These are phyloP conservation scores for Echinochloa phyllopogon DNA, from an alignment of 176 grass and related monocot genomes.

Conservation along the genomic window DNA sequence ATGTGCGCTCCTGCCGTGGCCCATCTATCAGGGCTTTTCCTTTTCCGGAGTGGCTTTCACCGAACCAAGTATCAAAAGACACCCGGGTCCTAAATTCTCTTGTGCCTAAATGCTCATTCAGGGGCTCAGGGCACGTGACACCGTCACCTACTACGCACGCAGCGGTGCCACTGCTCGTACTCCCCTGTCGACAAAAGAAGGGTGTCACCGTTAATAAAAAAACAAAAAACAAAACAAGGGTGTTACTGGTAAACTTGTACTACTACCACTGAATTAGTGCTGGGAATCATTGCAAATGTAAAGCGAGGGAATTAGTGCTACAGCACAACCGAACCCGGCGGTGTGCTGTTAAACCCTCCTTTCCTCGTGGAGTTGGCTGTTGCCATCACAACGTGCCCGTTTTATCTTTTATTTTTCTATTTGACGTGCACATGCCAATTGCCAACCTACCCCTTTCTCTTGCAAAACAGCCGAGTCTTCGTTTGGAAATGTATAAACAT, in stretches of 20 bases:
- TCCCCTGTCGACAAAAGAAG: conserved; percentile 8
- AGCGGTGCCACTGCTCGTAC: background rate
- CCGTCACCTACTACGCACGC: conserved; percentile 6
- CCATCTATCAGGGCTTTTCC: too few relatives aligned
- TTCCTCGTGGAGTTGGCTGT: background rate
- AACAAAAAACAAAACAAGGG: too few relatives aligned
- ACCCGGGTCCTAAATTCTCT: too few relatives aligned
- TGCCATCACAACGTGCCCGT: background rate
- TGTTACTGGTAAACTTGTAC: background rate
- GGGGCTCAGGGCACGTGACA: conserved; percentile 11
- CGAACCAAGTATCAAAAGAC: too few relatives aligned
- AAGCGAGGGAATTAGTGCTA: conserved; percentile 1
- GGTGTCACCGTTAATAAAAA: too few relatives aligned
- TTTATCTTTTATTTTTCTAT: background rate
- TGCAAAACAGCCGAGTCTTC: too few relatives aligned
- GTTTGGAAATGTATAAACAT: too few relatives aligned
- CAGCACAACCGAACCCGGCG: conserved; percentile 12
- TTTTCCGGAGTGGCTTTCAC: too few relatives aligned
- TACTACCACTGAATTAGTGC: background rate
- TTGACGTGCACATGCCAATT: background rate
- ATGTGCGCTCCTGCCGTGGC: too few relatives aligned
- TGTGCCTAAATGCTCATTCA: too few relatives aligned
- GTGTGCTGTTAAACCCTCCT: conserved; percentile 27
- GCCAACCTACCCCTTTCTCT: too few relatives aligned
- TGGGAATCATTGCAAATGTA: conserved; percentile 20